Evolutionary conservation across 139 green algal genomes (phyloP).

Genomic region (Desmodesmus armatus): DNA sequence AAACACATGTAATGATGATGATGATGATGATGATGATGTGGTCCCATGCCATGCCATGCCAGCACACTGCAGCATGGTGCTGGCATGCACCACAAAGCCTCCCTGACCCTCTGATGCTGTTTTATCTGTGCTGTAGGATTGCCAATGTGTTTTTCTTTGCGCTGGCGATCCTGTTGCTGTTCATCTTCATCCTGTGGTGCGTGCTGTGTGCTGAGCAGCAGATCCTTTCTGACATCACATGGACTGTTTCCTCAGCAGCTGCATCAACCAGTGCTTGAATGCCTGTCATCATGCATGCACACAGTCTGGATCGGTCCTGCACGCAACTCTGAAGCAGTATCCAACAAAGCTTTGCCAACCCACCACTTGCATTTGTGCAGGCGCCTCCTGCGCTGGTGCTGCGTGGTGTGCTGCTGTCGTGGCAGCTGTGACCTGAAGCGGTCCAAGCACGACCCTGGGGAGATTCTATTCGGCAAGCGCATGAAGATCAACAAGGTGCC

Average conservation of each 20-base stretch:
- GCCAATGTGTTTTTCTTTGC: slow-evolving; percentile 48
- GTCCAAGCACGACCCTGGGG: background rate
- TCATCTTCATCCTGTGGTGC: slow-evolving; percentile 47
- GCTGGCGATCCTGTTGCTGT: slow-evolving; percentile 15
- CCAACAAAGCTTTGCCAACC: background rate
- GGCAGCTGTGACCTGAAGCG: slow-evolving; percentile 36
- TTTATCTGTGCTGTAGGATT: no score
- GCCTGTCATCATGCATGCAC: background rate
- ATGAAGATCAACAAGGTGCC: slow-evolving; percentile 33
- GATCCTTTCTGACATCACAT: background rate
- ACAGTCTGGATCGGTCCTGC: background rate
- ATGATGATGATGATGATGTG: no score
- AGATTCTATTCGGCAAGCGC: slow-evolving; percentile 35
- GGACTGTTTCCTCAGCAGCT: background rate
- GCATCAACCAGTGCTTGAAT: background rate
- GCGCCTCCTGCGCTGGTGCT: slow-evolving; percentile 44
- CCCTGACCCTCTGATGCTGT: no score
- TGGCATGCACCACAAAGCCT: no score
- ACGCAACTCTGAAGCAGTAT: background rate
- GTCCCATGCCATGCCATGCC: no score
- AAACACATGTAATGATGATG: no score
- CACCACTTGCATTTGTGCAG: background rate
- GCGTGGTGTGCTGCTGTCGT: slow-evolving; percentile 39
- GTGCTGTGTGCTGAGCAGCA: background rate
- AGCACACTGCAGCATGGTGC: no score